Percentiles rank a stretch among this genome's conserved stretches.
phyloP scores from a whole-genome alignment of 768 basidiomycete genomes.

The Termitomyces heimii region DNA sequence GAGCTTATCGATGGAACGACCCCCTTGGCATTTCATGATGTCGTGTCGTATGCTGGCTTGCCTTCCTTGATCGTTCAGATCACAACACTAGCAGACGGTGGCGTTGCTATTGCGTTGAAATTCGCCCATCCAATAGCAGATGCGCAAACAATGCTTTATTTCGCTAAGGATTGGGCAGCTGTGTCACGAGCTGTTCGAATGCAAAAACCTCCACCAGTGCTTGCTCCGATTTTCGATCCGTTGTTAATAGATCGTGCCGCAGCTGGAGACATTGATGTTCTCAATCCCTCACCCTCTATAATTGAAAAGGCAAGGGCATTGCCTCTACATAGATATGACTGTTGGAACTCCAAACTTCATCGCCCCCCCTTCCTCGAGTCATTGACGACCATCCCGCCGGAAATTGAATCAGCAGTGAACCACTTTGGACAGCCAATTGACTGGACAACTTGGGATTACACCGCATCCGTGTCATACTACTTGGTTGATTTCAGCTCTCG shows the following conservation, averaged over 20 bases:
- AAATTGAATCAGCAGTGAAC: constrained; percentile 3
- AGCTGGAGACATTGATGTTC: constrained; percentile 23
- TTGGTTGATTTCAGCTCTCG: constrained; percentile 18
- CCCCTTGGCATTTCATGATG: constrained; percentile 20
- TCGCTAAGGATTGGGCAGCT: constrained; percentile 28
- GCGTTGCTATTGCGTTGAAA: constrained; percentile 24
- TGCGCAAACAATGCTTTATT: constrained; percentile 26
- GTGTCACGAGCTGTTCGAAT: constrained; percentile 17
- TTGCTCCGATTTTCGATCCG: constrained; percentile 25
- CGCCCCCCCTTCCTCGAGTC: constrained; percentile 14
- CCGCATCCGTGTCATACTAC: constrained; percentile 19
- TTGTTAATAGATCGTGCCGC: constrained; percentile 21
- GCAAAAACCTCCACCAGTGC: constrained; percentile 4
- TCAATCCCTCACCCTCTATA: constrained; percentile 15
- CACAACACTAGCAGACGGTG: constrained; percentile 24
- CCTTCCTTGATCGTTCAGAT: constrained; percentile 28
- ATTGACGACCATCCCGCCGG: constrained; percentile 14
- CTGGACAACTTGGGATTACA: constrained; percentile 23
- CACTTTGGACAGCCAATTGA: constrained; percentile 18
- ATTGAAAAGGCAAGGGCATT: constrained; percentile 16
- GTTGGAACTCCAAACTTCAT: constrained; percentile 20
- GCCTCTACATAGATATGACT: constrained; percentile 25
- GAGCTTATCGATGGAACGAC: constrained; percentile 15
- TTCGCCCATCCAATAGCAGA: constrained; percentile 29
- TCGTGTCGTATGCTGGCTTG: constrained; percentile 14